A percentile compares a stretch with the other conserved stretches of the same genome.
phyloP scores from a whole-genome alignment of 345 rosid genomes.

The Streptanthus diversifolius region DNA sequence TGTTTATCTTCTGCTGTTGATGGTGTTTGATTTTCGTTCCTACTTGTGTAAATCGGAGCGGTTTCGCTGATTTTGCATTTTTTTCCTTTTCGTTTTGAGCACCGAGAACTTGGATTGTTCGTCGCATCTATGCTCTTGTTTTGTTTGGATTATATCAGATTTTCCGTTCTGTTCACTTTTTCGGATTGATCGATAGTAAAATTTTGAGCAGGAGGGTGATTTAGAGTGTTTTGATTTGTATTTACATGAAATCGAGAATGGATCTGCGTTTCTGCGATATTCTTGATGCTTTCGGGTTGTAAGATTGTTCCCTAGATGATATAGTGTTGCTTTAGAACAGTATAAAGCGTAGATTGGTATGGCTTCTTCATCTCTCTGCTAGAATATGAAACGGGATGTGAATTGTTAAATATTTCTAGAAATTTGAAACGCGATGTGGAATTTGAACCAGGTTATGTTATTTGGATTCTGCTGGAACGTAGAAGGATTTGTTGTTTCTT shows the following conservation, averaged over 20 bases:
- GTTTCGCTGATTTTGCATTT: conserved; percentile 1
- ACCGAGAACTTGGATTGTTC: conserved; percentile 13
- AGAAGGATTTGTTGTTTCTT: neutral
- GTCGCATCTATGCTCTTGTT: neutral
- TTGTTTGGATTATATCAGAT: neutral
- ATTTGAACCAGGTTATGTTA: too few relatives aligned
- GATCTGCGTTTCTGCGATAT: conserved; percentile 14
- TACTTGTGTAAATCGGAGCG: conserved; percentile 7
- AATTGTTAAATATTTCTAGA: too few relatives aligned
- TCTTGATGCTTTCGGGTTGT: neutral
- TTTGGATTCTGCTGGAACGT: neutral
- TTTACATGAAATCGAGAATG: neutral
- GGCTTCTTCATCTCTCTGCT: neutral
- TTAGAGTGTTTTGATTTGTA: conserved; percentile 1
- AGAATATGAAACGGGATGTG: neutral
- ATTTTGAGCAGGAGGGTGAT: neutral
- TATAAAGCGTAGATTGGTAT: neutral
- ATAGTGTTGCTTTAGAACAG: conserved; percentile 2
- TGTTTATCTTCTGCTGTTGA: neutral
- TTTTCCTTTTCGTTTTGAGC: conserved; percentile 9
- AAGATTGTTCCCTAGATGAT: neutral
- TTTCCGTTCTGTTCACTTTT: neutral
- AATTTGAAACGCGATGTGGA: neutral
- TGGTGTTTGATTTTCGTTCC: conserved; percentile 5
- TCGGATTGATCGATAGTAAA: neutral